These are phyloP conservation scores for Aspergillus heteromorphus DNA, from an alignment of 495 filamentous ascomycete species.

Conservation along the genomic window DNA sequence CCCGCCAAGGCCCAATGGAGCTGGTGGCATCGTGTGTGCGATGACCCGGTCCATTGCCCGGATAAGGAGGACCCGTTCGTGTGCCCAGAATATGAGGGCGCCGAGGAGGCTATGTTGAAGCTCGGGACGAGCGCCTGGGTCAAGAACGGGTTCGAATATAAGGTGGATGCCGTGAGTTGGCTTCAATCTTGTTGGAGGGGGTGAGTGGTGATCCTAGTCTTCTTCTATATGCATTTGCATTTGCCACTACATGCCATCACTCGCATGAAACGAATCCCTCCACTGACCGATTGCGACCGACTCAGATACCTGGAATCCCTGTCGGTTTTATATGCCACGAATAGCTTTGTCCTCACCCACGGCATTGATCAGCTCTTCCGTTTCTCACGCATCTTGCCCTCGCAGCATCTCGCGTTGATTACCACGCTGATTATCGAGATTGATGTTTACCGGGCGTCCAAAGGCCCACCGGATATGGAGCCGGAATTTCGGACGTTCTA, in stretches of 20 bases:
- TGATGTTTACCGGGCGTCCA: constrained; percentile 6
- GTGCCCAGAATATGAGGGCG: constrained; percentile 10
- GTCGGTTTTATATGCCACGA: constrained; percentile 4
- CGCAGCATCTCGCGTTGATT: background rate
- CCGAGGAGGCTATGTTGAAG: constrained; percentile 7
- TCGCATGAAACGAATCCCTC: background rate
- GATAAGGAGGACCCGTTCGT: background rate
- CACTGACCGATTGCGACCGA: background rate
- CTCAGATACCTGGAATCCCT: constrained; percentile 4
- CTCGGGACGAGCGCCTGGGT: constrained; percentile 5
- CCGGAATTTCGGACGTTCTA: constrained; percentile 1
- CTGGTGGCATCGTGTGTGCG: constrained; percentile 12
- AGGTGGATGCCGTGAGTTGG: constrained; percentile 7
- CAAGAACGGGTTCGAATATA: constrained; percentile 7
- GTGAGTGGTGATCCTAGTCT: background rate
- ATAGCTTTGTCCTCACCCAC: constrained; percentile 9
- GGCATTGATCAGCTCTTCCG: constrained; percentile 13
- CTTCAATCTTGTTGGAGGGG: constrained; percentile 1
- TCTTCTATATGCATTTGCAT: background rate
- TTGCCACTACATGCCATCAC: background rate
- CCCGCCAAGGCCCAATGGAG: background rate
- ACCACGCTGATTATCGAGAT: constrained; percentile 8
- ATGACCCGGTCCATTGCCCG: constrained; percentile 6
- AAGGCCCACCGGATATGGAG: constrained; percentile 3
- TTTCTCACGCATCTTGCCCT: background rate